Evolutionary conservation across 2,329 filamentous ascomycete species (phyloP).

Genomic region (Calonectria montana): DNA sequence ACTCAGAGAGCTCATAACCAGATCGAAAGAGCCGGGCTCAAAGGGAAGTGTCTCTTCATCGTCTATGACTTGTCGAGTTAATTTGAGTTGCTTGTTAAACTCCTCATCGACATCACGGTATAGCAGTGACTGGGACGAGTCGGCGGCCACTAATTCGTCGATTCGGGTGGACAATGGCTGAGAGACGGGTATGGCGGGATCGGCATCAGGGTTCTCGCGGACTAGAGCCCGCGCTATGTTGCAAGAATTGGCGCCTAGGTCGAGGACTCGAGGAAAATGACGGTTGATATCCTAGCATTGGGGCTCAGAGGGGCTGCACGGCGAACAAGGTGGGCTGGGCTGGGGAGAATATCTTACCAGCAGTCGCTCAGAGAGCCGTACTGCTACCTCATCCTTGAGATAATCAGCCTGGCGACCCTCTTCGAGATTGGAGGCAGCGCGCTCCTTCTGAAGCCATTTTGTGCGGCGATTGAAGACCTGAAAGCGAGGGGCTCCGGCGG

Average conservation of each 20-base stretch:
- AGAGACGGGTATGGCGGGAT: constrained; percentile 64
- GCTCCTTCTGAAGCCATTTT: constrained; percentile 93
- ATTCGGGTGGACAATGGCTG: constrained; percentile 79
- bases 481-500: constrained; percentile 80
- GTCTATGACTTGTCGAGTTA: constrained; percentile 80
- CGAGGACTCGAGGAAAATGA: constrained; percentile 83
- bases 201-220: constrained; percentile 73
- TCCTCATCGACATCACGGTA: constrained; percentile 81
- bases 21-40: constrained; percentile 81
- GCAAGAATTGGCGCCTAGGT: constrained; percentile 95
- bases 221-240: constrained; percentile 89
- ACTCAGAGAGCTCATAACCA: constrained; percentile 88
- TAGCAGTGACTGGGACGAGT: constrained; percentile 82
- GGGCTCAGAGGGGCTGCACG: constrained; percentile 24
- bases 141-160: constrained; percentile 80
- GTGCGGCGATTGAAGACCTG: constrained; percentile 91
- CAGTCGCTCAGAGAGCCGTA: constrained; percentile 84
- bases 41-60: constrained; percentile 83
- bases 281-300: constrained; percentile 85
- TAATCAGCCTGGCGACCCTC: constrained; percentile 88
- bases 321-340: neutral
- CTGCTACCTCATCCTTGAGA: constrained; percentile 90
- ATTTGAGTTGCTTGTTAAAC: constrained; percentile 79
- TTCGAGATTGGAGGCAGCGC: constrained; percentile 77
- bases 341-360: constrained; percentile 64